Evolutionary conservation across 1,139 yeast species (phyloP), one percentile per base, ranked within the genome.

Genomic region (Geotrichum carabidarum): DNA sequence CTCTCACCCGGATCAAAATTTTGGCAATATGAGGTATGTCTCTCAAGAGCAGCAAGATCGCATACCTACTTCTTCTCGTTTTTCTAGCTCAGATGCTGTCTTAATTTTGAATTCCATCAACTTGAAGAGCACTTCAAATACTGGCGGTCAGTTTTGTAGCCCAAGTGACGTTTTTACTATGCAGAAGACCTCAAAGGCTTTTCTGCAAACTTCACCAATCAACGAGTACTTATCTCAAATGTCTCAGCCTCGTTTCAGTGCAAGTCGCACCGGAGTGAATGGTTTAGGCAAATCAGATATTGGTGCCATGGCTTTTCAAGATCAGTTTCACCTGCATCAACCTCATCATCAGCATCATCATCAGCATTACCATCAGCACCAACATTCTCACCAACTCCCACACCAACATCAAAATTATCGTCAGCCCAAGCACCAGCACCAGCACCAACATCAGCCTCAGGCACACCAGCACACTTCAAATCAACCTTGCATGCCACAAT

Each of bases 201-300:
- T 22, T 22, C 27, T 22, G 27, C 27, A 22, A 22, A 22, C 27
- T 22, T 22, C 27, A 22, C 27, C 27, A 22, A 22, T 22, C 27
- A 22, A 22, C 27, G 27, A 22, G 27, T 22, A 22, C 27, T 22
- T 22, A 22, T 22, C 27, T 22, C 27, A 22, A 12, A 17, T 45
- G 42, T 45, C 49, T 8, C 49, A 45, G 32, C 42, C 49, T n/a
- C 30, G 49, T 9, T 34, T 45, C 18, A 45, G 49, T 35, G 49
- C 41, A 31, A 45, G 49, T 45, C 49, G 49, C 2, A 17, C 35
- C 6, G 46, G 42, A 22, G 22, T 48, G 12, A 32, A 22, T n/a
- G 17, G n/a, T 1, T 34, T n/a, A n/a, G 27, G 8, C 27, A 12
- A 40, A 30, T 34, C 7, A 4, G 15, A 17, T 18, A 38, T 30